Evolutionary conservation across 164 flowering plant species (phyloP), one percentile per base, ranked within the genome.

Genomic region (Vitis amurensis): DNA sequence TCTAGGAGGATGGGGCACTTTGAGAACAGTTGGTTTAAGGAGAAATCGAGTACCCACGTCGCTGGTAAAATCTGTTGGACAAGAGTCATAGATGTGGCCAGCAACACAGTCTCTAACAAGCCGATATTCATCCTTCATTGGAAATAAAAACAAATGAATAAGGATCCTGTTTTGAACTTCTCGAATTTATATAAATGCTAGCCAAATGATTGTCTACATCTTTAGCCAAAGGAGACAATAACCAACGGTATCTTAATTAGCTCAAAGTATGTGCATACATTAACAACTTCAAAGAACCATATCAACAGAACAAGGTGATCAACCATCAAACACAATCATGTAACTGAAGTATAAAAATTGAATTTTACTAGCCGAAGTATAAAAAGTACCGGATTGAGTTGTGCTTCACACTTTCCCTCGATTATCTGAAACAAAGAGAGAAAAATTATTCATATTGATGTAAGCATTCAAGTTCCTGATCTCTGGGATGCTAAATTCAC

Each of bases 61-160:
- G 74, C 99, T 92, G 27, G 91, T 89, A 73, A 91, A 92, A 79
- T 95, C 99, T 29, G 89, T 92, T 44, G 99, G 99, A 72, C 88
- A 74, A 4, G 99, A 95, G 72, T 95, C 99, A 70, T 87, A 95
- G 49, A 91, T 88, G 76, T 79, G 78, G 47, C 99, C 99, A 29
- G 87, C 82, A 69, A 90, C 68, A 63, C 89, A 93, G 71, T 88
- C 88, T 69, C 83, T 89, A 52, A 93, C 84, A 70, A 89, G 79
- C 67, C 57, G 87, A 56, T 73, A 82, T 11, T 88, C 92, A 79
- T 80, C 92, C 99, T 95, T 70, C 86, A 86, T 61, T 59, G 58
- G 16, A 72, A 31, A 50, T 37, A 55, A 62, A 62, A 17, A 37
- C 44, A 37, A 37, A 37, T 17, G 63, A 48, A 17, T 6, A 57